A percentile compares a stretch with the other conserved stretches of the same genome.
Conservation (phyloP, 228 moss, liverwort and hornwort species). For the Sphagnum fallax region DNA sequence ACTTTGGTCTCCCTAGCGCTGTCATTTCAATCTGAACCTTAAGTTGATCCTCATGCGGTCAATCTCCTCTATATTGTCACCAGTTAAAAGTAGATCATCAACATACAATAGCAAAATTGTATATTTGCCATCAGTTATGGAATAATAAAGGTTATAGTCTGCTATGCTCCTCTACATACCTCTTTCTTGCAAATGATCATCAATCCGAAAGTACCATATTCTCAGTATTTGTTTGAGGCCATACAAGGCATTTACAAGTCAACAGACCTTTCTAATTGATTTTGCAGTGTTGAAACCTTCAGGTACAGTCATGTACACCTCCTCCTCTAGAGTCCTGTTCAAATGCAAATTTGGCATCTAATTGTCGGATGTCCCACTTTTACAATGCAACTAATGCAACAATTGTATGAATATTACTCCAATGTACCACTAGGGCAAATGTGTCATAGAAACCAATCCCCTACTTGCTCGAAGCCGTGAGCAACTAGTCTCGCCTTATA, state of each 20-base stretch:
- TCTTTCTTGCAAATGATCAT: neutral
- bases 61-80: neutral
- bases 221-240: conserved; percentile 4
- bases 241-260: neutral
- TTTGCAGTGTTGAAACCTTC: neutral
- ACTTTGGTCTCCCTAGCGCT: neutral
- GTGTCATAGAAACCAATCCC: conserved; percentile 4
- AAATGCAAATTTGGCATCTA: conserved; percentile 1
- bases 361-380: neutral
- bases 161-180: neutral
- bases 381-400: neutral
- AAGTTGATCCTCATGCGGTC: neutral
- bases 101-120: conserved; percentile 6
- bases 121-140: neutral
- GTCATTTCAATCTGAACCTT: neutral
- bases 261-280: neutral
- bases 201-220: conserved; percentile 7
- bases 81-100: conserved; percentile 7
- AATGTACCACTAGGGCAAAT: conserved; percentile 6
- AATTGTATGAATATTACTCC: neutral
- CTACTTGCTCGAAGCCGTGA: conserved; percentile 4
- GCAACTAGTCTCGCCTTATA: conserved; percentile 2
- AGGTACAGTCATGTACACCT: conserved; percentile 1
- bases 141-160: neutral
- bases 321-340: conserved; percentile 1